Evolutionary conservation across 768 basidiomycete species (phyloP).

Genomic region (Kwoniella dejecticola): DNA sequence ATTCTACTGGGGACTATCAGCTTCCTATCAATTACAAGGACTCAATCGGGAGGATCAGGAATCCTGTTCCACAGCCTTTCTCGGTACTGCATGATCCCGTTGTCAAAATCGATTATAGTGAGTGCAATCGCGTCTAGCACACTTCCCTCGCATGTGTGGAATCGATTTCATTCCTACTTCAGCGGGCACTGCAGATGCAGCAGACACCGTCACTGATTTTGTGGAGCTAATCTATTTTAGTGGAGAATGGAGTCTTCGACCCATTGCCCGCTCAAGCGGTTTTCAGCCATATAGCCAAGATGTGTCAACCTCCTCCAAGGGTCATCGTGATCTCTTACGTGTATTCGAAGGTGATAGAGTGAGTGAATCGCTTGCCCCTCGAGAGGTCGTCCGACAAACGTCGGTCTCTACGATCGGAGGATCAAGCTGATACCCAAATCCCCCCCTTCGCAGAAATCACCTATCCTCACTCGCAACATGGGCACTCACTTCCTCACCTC

Average conservation of each 20-base stretch:
- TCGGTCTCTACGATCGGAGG: not conserved
- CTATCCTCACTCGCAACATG: conserved; percentile 42
- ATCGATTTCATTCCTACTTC: too few species aligned
- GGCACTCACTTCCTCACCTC: conserved; percentile 41
- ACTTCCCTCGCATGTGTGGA: too few species aligned
- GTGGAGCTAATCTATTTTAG: conserved; percentile 25
- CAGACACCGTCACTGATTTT: too few species aligned
- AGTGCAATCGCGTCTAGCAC: conserved; percentile 22
- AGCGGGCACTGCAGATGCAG: too few species aligned
- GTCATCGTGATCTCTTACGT: conserved; percentile 53
- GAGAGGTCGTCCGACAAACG: not conserved
- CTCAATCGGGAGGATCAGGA: conserved; percentile 21
- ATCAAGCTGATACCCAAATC: not conserved
- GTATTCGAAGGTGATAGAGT: conserved; percentile 46
- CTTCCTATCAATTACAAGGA: conserved; percentile 30
- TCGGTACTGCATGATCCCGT: conserved; percentile 49
- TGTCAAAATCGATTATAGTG: conserved; percentile 53
- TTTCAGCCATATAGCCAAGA: conserved; percentile 46
- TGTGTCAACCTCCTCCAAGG: conserved; percentile 49
- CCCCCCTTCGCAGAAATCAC: conserved; percentile 38
- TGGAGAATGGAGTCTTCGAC: conserved; percentile 47
- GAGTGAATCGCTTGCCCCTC: conserved; percentile 16
- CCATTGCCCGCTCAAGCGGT: conserved; percentile 50
- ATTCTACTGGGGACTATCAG: conserved; percentile 30
- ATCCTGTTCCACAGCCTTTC: conserved; percentile 50